Evolutionary conservation across 305 asterid genomes (phyloP), one percentile per base, ranked within the genome.

Genomic region (Andrographis paniculata): DNA sequence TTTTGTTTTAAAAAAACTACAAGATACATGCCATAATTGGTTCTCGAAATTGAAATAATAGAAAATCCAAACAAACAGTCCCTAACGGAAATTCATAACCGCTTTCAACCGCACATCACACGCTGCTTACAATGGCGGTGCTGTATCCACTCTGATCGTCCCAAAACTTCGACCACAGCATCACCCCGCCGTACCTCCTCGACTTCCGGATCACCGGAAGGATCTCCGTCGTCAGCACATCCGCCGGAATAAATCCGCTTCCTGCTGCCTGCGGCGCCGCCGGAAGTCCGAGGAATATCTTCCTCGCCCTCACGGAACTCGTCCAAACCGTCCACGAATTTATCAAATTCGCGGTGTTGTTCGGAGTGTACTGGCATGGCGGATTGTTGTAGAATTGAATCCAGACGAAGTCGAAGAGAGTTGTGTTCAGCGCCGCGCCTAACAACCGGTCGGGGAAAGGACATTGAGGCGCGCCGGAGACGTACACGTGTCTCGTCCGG

Each of bases 361-460:
- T 62, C 17, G 70, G 1, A 50, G 56, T 28, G 42, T 68, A 80
- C 48, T 74, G 80, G 59, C 94, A 85, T 0, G 80, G 76, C 1
- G 85, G 92, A 46, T 84, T 84, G 23, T 85, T 76, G 66, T 81
- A 85, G 44, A 85, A 81, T 28, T 84, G 95, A 12, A 84, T 56
- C 95, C 93, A 70, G 10, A 75, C 69, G 20, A 57, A 75, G 30
- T 75, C 78, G 56, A 75, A 75, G 1, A 55, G 58, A 45, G 59
- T 54, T 27, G 82, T 61, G 18, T 67, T 56, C 44, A 75, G 64
- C 45, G 78, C 71, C 42, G 54, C 35, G 20, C 65, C 73, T 17
- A 75, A 2, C 16, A 55, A 17, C 6, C 59, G 56, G 17, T 75
- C 76, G 9, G 73, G 82, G 19, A 60, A 67, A 11, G 75, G 78